phyloP scores from a whole-genome alignment of 2,329 filamentous ascomycete species.

The Gyromitra esculenta region DNA sequence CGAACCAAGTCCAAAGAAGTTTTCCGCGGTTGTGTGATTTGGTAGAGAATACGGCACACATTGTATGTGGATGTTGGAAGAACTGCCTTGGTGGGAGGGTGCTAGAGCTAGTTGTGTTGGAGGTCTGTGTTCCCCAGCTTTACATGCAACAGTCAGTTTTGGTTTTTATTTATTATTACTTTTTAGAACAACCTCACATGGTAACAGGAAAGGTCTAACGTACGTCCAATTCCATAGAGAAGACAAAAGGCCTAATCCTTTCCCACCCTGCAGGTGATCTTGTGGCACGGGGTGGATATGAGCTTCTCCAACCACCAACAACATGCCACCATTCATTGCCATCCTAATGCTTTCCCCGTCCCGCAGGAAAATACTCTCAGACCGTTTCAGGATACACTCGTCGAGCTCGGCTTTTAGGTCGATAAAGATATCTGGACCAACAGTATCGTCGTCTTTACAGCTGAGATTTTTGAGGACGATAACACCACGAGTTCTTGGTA shows the following conservation, averaged over 20 bases:
- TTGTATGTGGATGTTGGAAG: slow-evolving; percentile 46
- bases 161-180: too few relatives aligned
- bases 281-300: slow-evolving; percentile 41
- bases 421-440: slow-evolving; percentile 45
- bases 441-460: slow-evolving; percentile 26
- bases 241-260: slow-evolving; percentile 38
- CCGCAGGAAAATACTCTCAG: slow-evolving; percentile 41
- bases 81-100: slow-evolving; percentile 24
- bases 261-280: slow-evolving; percentile 14
- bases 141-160: slow-evolving; percentile 31
- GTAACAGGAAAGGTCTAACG: slow-evolving; percentile 4
- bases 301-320: slow-evolving; percentile 50
- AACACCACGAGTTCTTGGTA: slow-evolving; percentile 41
- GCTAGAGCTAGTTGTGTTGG: slow-evolving; percentile 23
- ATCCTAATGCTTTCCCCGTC: slow-evolving; percentile 53
- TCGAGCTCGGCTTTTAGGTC: slow-evolving; percentile 40
- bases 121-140: slow-evolving; percentile 39
- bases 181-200: background rate
- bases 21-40: slow-evolving; percentile 49
- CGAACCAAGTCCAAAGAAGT: slow-evolving; percentile 49
- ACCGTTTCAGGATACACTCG: slow-evolving; percentile 48
- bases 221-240: slow-evolving; percentile 49
- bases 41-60: slow-evolving; percentile 51
- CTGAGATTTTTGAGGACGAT: slow-evolving; percentile 47
- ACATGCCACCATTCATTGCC: slow-evolving; percentile 47